These are phyloP conservation scores for Alisma plantagoaquatica DNA, from an alignment of 106 monocot species.

Conservation along the genomic window DNA sequence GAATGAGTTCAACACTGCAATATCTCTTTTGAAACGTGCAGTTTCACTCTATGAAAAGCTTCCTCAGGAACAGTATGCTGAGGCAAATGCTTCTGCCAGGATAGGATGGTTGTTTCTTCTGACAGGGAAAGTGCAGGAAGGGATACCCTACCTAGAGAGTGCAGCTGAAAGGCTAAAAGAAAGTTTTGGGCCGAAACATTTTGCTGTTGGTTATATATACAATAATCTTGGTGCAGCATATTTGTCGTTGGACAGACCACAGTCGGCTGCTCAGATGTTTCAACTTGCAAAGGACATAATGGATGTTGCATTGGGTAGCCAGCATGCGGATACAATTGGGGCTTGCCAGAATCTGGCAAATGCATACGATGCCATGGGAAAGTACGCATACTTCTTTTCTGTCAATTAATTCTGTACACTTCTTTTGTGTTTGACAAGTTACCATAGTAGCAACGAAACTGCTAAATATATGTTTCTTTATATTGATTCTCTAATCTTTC, in stretches of 20 bases:
- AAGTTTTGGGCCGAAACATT: constrained; percentile 79
- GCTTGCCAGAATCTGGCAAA: constrained; percentile 89
- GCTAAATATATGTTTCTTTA: too few relatives aligned
- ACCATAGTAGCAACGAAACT: too few relatives aligned
- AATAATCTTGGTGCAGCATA: constrained; percentile 91
- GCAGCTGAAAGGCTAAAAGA: constrained; percentile 52
- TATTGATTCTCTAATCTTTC: neutral
- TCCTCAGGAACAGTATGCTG: constrained; percentile 53
- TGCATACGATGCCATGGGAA: constrained; percentile 79
- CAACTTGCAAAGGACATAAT: constrained; percentile 88
- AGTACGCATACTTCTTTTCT: constrained; percentile 27
- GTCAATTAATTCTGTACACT: neutral
- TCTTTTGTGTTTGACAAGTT: too few relatives aligned
- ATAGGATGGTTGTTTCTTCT: constrained; percentile 83
- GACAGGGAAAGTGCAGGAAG: constrained; percentile 38
- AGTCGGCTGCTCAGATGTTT: constrained; percentile 98
- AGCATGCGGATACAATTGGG: constrained; percentile 79
- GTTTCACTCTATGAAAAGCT: constrained; percentile 35
- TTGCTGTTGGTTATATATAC: constrained; percentile 81
- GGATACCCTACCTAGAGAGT: constrained; percentile 60
- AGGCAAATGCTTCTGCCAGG: constrained; percentile 59
- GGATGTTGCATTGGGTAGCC: constrained; percentile 76
- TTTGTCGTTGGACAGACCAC: constrained; percentile 76
- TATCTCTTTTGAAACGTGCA: constrained; percentile 57
- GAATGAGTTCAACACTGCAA: constrained; percentile 60